Evolutionary conservation across 2,329 filamentous ascomycete genomes (phyloP).

Genomic region (Periconia macrospinosa): DNA sequence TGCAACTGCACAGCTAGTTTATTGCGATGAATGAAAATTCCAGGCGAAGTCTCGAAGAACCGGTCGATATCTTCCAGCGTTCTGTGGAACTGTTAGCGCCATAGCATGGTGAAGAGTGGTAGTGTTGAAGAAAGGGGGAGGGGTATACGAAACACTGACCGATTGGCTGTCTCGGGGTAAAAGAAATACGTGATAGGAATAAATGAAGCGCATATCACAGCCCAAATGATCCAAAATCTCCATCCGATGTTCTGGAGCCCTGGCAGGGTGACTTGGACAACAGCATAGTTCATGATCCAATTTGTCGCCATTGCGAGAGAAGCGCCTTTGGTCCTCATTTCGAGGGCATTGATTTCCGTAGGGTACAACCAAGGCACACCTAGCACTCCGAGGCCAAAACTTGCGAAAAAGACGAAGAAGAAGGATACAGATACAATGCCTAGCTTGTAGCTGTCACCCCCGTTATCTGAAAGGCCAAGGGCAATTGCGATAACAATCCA

Average conservation of each 20-base stretch:
- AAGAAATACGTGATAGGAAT: conserved; percentile 56
- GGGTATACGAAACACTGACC: conserved; percentile 4
- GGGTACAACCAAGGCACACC: conserved; percentile 42
- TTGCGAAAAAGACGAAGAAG: conserved; percentile 40
- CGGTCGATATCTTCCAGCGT: conserved; percentile 55
- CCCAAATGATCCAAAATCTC: conserved; percentile 59
- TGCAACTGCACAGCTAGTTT: conserved; percentile 51
- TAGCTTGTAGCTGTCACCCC: conserved; percentile 48
- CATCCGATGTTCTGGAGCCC: conserved; percentile 50
- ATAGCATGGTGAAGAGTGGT: background rate
- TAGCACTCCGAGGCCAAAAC: conserved; percentile 39
- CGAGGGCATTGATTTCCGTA: conserved; percentile 38
- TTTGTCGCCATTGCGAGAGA: conserved; percentile 37
- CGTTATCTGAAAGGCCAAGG: conserved; percentile 44
- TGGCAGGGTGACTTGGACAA: conserved; percentile 37
- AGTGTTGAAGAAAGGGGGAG: background rate
- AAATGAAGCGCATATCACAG: conserved; percentile 56
- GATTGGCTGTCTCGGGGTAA: conserved; percentile 55
- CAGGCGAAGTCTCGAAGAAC: conserved; percentile 39
- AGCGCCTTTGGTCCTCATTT: conserved; percentile 40
- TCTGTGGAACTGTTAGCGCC: background rate
- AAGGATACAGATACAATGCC: conserved; percentile 54
- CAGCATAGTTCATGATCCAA: conserved; percentile 29
- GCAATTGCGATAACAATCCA: conserved; percentile 53
- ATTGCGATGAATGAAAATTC: conserved; percentile 52